These are phyloP conservation scores for Haplosporangium sp. DNA, from an alignment of 371 early-diverging fungal species.

Conservation along the genomic window DNA sequence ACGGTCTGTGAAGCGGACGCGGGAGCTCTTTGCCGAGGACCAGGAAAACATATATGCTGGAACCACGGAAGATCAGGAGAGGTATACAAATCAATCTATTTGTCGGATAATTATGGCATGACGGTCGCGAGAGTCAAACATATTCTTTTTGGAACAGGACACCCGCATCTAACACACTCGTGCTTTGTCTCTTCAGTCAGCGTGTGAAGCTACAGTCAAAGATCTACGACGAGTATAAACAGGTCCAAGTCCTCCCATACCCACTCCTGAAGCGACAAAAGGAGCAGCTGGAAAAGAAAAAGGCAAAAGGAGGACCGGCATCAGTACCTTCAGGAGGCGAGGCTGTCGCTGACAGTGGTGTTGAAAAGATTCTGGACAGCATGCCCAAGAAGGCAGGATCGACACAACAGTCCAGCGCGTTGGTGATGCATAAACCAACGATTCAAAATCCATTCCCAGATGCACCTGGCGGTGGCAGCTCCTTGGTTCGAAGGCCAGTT, in stretches of 20 bases:
- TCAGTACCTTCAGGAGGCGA: conserved; percentile 39
- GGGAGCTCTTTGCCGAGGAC: conserved; percentile 65
- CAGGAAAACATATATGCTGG: conserved; percentile 61
- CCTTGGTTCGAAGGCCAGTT: conserved; percentile 68
- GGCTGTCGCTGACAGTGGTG: conserved; percentile 33
- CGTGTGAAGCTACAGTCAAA: conserved; percentile 79
- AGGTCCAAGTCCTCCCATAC: conserved; percentile 73
- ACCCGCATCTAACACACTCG: not conserved
- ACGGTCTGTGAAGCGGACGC: conserved; percentile 66
- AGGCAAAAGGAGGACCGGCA: conserved; percentile 33
- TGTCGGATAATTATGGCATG: no score
- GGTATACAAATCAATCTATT: conserved; percentile 42
- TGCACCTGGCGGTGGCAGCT: conserved; percentile 64
- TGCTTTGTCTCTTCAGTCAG: conserved; percentile 58
- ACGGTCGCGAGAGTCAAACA: no score
- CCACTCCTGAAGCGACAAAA: conserved; percentile 68
- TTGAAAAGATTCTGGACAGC: conserved; percentile 59
- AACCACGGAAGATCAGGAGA: conserved; percentile 63
- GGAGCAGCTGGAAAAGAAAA: conserved; percentile 57
- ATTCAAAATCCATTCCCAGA: conserved; percentile 61
- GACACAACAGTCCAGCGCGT: conserved; percentile 37
- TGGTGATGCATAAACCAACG: conserved; percentile 57
- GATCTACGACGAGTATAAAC: conserved; percentile 78
- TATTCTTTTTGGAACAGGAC: no score
- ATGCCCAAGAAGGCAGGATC: conserved; percentile 44